Base-by-base conservation (phyloP, 2,329 filamentous ascomycete species). In the Fusarium succisae region DNA sequence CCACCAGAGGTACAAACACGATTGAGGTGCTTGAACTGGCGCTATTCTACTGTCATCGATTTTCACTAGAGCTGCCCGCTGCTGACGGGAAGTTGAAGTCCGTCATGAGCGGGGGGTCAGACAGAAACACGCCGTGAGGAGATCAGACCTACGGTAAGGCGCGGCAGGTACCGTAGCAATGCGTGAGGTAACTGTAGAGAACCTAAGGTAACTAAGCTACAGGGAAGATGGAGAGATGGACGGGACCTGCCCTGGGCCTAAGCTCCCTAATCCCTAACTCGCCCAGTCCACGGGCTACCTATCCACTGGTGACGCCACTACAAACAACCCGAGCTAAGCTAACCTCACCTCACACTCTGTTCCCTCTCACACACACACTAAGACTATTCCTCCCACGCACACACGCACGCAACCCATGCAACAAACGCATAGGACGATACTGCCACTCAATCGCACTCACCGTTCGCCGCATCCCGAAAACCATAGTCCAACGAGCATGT, bases 41-140 rank as follows among this genome's bases (percentile, higher is more conserved):
- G 74, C 76, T 78, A 50, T 28, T 24, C 26, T 24, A 76, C 62
- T 48, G 60, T 62, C 61, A 35, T 62, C 47, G 59, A 55, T 54
- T 65, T 39, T 41, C 44, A 45, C 60, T 61, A 45, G 67, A 64
- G 24, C n/a, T 57, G 59, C 20, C 22, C 54, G 65, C 61, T 66
- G 54, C 63, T 73, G 76, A 77, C 76, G 76, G 70, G 76, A 76
- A 75, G 64, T 63, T 56, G 63, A 74, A 59, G 59, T 58, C 50
- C 57, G 72, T 54, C 56, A 53, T 44, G 54, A 72, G 75, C 70
- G 66, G 73, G 67, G 73, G 66, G 59, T 65, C 57, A 55, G 60
- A 30, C 39, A 54, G 41, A 50, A 60, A 63, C 57, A 58, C 51
- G 51, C 56, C 56, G 65, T 69, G 65, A 74, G 55, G 58, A 70